A percentile compares a stretch with the other conserved stretches of the same genome.
Conservation (phyloP, 2,329 filamentous ascomycete species). For the Verticillium klebahnii region DNA sequence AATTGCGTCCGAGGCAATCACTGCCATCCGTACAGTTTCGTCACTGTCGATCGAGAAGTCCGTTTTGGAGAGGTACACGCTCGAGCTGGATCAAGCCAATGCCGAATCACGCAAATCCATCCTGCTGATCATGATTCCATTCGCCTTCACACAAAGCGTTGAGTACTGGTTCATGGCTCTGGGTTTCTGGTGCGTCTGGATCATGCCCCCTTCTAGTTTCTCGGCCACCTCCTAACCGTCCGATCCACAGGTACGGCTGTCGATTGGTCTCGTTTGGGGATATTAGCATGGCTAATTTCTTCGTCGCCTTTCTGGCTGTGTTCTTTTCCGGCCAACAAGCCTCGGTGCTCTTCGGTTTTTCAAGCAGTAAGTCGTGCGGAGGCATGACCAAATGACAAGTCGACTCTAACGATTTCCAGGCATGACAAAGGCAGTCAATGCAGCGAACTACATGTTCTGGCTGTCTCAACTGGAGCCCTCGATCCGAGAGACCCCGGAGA, state of each 20-base stretch:
- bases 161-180: slow-evolving; percentile 26
- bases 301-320: slow-evolving; percentile 25
- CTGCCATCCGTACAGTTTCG: slow-evolving; percentile 34
- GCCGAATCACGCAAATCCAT: slow-evolving; percentile 6
- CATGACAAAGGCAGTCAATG: slow-evolving; percentile 29
- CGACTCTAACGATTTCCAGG: too few species aligned
- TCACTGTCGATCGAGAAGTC: too few species aligned
- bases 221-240: too few species aligned
- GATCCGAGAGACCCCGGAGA: background rate
- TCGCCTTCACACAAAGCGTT: slow-evolving; percentile 20
- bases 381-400: too few species aligned
- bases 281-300: slow-evolving; percentile 2
- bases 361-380: background rate
- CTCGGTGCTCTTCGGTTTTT: slow-evolving; percentile 2
- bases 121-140: slow-evolving; percentile 18
- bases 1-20: slow-evolving; percentile 40
- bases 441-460: slow-evolving; percentile 34
- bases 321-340: slow-evolving; percentile 16
- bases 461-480: slow-evolving; percentile 17
- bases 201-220: too few species aligned
- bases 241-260: too few species aligned
- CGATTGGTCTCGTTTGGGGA: slow-evolving; percentile 1
- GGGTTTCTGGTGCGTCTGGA: slow-evolving; percentile 27
- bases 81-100: background rate
- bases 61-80: too few species aligned